Conservation (phyloP, 2,329 filamentous ascomycete genomes). For the Harringtonia lauricola region DNA sequence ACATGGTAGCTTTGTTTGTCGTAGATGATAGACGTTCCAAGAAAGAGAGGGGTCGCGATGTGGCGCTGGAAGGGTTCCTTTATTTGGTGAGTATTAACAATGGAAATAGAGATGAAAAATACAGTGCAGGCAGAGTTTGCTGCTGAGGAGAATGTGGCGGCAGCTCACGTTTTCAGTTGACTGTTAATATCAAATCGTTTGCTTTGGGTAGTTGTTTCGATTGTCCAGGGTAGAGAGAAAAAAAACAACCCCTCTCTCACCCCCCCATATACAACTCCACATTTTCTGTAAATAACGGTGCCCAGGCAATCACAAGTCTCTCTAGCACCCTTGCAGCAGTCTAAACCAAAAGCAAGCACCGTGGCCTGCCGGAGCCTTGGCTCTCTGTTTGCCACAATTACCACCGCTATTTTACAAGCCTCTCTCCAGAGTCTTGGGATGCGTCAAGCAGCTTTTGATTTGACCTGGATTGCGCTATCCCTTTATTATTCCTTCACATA, state of each 20-base stretch:
- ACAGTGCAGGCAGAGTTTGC: not conserved
- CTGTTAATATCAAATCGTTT: not conserved
- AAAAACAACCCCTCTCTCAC: constrained; percentile 9
- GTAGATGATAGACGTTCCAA: not conserved
- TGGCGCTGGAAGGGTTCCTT: not conserved
- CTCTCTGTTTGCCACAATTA: no score
- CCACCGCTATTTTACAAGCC: no score
- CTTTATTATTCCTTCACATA: not conserved
- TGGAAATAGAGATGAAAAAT: no score
- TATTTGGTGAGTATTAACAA: not conserved
- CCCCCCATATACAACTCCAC: not conserved
- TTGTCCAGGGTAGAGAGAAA: constrained; percentile 9
- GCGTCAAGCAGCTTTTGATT: not conserved
- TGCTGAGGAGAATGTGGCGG: not conserved
- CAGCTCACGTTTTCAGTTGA: not conserved
- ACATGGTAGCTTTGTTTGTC: constrained; percentile 16
- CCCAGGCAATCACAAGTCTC: no score
- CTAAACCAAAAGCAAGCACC: not conserved
- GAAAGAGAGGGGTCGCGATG: not conserved
- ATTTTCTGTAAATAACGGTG: no score
- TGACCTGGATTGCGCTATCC: no score
- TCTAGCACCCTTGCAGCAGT: no score
- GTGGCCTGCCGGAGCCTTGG: no score
- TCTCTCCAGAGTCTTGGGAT: no score
- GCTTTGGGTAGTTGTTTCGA: constrained; percentile 4